Percentiles rank a stretch among this genome's conserved stretches.
Evolutionary conservation across 441 rosid species (phyloP).

Genomic region (Populus trichocarpa): DNA sequence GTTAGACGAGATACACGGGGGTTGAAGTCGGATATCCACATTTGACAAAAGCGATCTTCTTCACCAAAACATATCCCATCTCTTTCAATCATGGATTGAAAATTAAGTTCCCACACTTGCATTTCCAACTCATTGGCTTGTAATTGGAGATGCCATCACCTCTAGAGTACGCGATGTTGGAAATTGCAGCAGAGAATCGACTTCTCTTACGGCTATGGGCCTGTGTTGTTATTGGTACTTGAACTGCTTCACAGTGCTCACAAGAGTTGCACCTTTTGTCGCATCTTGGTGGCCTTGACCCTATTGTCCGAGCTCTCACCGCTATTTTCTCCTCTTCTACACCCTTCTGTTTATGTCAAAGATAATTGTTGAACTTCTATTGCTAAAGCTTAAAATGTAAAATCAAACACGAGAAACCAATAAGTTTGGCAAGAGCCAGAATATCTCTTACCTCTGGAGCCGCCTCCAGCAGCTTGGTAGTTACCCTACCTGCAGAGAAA

Average conservation of each 20-base stretch:
- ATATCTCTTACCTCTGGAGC: constrained; percentile 25
- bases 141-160: constrained; percentile 73
- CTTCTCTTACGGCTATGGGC: constrained; percentile 20
- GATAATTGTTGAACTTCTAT: not conserved
- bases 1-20: not conserved
- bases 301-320: constrained; percentile 49
- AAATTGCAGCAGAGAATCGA: constrained; percentile 27
- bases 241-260: constrained; percentile 77
- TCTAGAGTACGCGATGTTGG: constrained; percentile 41
- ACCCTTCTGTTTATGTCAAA: constrained; percentile 23
- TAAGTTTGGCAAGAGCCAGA: not conserved
- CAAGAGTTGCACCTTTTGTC: constrained; percentile 70
- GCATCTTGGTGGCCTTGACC: constrained; percentile 92
- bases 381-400: not conserved
- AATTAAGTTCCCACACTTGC: constrained; percentile 80
- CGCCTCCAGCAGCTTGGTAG: constrained; percentile 24
- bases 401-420: not conserved
- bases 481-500: constrained; percentile 29
- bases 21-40: constrained; percentile 4
- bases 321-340: constrained; percentile 27
- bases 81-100: constrained; percentile 54
- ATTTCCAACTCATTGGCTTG: constrained; percentile 97
- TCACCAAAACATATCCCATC: not conserved
- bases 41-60: constrained; percentile 1
- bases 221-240: constrained; percentile 64